Conservation (phyloP, 441 rosid species). For the Flueggea neowawraea region DNA sequence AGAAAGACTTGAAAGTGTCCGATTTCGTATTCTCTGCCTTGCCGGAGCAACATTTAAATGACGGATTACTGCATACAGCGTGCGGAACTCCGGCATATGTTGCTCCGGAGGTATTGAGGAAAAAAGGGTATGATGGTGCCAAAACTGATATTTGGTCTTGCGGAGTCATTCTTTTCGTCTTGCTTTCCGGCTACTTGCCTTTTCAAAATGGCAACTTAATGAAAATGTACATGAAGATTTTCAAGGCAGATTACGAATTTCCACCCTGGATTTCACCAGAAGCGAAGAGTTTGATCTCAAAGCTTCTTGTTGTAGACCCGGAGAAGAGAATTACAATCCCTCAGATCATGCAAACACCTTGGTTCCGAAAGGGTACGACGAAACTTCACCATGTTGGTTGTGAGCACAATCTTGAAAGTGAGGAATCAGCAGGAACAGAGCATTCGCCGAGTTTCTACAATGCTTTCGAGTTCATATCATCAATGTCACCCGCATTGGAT, state of each 20-base stretch:
- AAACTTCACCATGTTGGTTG: too few species aligned
- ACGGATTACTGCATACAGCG: constrained; percentile 48
- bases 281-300: constrained; percentile 33
- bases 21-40: constrained; percentile 56
- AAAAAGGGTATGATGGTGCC: constrained; percentile 48
- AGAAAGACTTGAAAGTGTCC: constrained; percentile 33
- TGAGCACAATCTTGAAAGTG: too few species aligned
- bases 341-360: constrained; percentile 24
- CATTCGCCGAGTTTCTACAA: constrained; percentile 19
- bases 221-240: constrained; percentile 45
- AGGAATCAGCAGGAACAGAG: too few species aligned
- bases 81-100: background rate
- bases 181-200: constrained; percentile 46
- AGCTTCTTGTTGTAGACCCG: constrained; percentile 39
- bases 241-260: constrained; percentile 41
- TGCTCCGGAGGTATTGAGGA: constrained; percentile 42
- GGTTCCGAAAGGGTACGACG: constrained; percentile 23
- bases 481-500: constrained; percentile 57
- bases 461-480: constrained; percentile 48
- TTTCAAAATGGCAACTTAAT: constrained; percentile 42
- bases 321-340: constrained; percentile 36
- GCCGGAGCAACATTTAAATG: constrained; percentile 37
- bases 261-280: constrained; percentile 50
- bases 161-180: constrained; percentile 49
- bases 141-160: constrained; percentile 10